These are phyloP conservation scores for Ananas comosus DNA, from an alignment of 176 grass and related monocot genomes.

Conservation along the genomic window DNA sequence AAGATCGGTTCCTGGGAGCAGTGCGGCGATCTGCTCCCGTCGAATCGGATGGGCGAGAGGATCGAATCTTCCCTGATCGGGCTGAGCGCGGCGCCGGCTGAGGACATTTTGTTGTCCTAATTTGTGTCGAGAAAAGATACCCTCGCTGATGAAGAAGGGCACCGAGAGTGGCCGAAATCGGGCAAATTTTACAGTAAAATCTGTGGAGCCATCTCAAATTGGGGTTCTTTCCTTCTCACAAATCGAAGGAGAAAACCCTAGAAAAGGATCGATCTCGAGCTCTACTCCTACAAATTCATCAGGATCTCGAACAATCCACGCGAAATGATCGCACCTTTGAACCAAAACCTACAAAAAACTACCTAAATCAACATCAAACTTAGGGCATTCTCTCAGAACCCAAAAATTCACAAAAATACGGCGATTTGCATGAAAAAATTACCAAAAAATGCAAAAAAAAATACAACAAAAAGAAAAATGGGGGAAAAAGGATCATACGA, in stretches of 20 bases:
- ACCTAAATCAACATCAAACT: neutral
- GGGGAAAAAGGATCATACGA: neutral
- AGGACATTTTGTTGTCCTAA: constrained; percentile 37
- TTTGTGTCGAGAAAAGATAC: neutral
- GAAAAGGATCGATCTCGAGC: neutral
- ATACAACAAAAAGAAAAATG: neutral
- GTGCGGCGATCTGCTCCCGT: constrained; percentile 26
- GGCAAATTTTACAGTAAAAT: constrained; percentile 17
- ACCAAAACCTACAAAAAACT: constrained; percentile 2
- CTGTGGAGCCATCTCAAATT: constrained; percentile 29
- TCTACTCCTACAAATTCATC: neutral
- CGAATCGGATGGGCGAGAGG: constrained; percentile 32
- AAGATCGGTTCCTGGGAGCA: constrained; percentile 45
- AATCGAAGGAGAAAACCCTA: constrained; percentile 47
- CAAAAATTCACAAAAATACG: neutral
- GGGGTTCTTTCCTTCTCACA: constrained; percentile 24
- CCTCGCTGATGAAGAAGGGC: constrained; percentile 6
- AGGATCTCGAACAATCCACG: neutral
- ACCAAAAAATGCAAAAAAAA: constrained; percentile 1
- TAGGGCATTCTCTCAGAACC: neutral
- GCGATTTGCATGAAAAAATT: neutral
- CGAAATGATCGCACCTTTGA: neutral
- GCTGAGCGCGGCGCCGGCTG: constrained; percentile 28
- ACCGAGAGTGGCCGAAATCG: constrained; percentile 1
- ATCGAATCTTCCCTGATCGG: constrained; percentile 26